phyloP scores from a whole-genome alignment of 805 yeast species.

The Wickerhamiella slavikovae region DNA sequence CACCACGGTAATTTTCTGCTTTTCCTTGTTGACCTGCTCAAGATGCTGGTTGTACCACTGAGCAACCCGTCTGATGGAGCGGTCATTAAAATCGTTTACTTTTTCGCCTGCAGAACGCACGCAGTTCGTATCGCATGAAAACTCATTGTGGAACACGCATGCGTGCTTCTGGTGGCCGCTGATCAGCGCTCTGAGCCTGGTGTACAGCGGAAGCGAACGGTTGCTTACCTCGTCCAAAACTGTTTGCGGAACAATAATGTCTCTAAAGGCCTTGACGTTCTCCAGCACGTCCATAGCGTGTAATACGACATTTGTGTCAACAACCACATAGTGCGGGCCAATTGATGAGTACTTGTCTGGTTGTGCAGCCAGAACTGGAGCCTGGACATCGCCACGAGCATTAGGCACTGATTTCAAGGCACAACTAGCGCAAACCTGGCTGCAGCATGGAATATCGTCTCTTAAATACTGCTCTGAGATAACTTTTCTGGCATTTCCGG shows the following conservation, averaged over 20 bases:
- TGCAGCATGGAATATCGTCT: constrained; percentile 80
- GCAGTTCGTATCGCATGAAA: constrained; percentile 47
- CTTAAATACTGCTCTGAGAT: constrained; percentile 89
- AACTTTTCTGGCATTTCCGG: constrained; percentile 76
- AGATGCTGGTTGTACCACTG: constrained; percentile 58
- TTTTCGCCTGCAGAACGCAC: constrained; percentile 44
- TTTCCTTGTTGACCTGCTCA: constrained; percentile 12
- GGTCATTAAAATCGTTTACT: constrained; percentile 76
- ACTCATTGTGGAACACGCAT: constrained; percentile 85
- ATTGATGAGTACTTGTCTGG: constrained; percentile 31
- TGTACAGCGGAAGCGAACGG: constrained; percentile 70
- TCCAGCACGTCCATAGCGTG: constrained; percentile 83
- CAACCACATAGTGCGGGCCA: constrained; percentile 59
- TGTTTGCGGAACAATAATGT: constrained; percentile 87
- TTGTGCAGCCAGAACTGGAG: constrained; percentile 37
- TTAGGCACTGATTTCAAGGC: constrained; percentile 25
- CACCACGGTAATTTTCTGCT: constrained; percentile 13
- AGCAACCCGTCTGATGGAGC: constrained; percentile 64
- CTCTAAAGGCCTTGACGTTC: constrained; percentile 52
- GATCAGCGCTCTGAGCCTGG: constrained; percentile 57
- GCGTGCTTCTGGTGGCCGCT: constrained; percentile 52
- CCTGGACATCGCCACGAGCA: constrained; percentile 46
- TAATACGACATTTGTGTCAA: constrained; percentile 76
- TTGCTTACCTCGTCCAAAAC: constrained; percentile 86
- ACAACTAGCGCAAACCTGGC: constrained; percentile 49